Evolutionary conservation across 1,139 yeast genomes (phyloP).

Genomic region (Eremothecium cymbalariae): DNA sequence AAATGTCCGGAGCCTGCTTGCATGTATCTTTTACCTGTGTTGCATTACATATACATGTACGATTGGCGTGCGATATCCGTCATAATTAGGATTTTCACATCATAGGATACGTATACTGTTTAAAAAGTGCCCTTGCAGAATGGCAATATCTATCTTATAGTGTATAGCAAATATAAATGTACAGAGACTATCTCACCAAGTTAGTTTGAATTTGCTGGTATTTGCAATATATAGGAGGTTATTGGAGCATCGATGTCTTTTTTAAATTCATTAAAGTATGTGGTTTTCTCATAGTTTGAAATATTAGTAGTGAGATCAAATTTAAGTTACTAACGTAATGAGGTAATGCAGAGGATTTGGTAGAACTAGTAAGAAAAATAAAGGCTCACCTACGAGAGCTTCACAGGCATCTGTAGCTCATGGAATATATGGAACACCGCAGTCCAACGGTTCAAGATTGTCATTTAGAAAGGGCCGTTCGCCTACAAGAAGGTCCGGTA

Average conservation of each 20-base stretch:
- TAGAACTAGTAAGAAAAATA: conserved; percentile 35
- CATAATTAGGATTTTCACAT: too few species aligned
- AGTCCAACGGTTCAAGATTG: conserved; percentile 31
- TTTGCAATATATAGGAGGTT: not conserved
- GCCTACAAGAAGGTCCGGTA: conserved; percentile 23
- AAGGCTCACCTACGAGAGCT: conserved; percentile 15
- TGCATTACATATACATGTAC: too few species aligned
- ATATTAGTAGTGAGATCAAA: too few species aligned
- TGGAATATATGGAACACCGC: conserved; percentile 25
- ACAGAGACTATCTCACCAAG: too few species aligned
- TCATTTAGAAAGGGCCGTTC: conserved; percentile 34
- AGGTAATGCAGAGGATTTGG: conserved; percentile 33
- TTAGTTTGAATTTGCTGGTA: not conserved
- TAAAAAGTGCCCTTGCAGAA: too few species aligned
- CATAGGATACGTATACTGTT: too few species aligned
- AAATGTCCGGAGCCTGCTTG: too few species aligned
- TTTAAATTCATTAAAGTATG: conserved; percentile 14
- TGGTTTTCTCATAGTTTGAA: too few species aligned
- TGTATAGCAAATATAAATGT: too few species aligned
- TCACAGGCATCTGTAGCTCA: not conserved
- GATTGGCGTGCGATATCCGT: too few species aligned
- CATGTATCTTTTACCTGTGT: too few species aligned
- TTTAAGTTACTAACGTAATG: conserved; percentile 5
- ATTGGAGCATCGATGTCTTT: conserved; percentile 10
- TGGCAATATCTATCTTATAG: too few species aligned